Evolutionary conservation across 2,329 filamentous ascomycete genomes (phyloP).

Genomic region (Hypoxylon sp.): DNA sequence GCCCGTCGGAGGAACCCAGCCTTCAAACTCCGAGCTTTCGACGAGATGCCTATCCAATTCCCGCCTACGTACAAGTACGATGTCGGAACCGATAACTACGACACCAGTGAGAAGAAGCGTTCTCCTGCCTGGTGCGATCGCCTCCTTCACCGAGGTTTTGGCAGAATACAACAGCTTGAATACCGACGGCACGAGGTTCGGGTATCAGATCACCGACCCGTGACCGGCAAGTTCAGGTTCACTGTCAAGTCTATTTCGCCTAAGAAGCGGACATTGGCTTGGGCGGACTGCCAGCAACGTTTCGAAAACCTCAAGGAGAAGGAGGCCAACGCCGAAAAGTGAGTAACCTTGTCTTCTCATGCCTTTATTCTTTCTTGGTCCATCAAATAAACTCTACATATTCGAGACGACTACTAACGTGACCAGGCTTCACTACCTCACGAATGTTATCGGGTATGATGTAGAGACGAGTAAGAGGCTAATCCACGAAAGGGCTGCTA

Average conservation of each 20-base stretch:
- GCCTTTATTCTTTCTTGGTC: background rate
- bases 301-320: constrained; percentile 79
- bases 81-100: constrained; percentile 92
- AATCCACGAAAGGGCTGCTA: constrained; percentile 56
- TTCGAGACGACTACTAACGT: constrained; percentile 42
- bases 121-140: constrained; percentile 97
- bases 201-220: constrained; percentile 92
- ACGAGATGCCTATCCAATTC: constrained; percentile 91
- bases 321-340: constrained; percentile 82
- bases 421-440: constrained; percentile 64
- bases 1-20: constrained; percentile 89
- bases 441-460: constrained; percentile 66
- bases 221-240: constrained; percentile 86
- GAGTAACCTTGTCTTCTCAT: constrained; percentile 55
- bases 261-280: constrained; percentile 72
- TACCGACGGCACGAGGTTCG: constrained; percentile 91
- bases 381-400: background rate
- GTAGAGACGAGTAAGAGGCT: constrained; percentile 62
- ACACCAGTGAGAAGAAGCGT: constrained; percentile 93
- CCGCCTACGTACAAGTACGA: constrained; percentile 99
- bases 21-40: constrained; percentile 88
- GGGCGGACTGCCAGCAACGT: constrained; percentile 79
- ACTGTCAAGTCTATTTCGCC: constrained; percentile 85
- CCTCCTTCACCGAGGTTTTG: constrained; percentile 84
- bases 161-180: constrained; percentile 86